Conservation (phyloP, 192 early-diverging fungal genomes). For the Coemansia reversa region DNA sequence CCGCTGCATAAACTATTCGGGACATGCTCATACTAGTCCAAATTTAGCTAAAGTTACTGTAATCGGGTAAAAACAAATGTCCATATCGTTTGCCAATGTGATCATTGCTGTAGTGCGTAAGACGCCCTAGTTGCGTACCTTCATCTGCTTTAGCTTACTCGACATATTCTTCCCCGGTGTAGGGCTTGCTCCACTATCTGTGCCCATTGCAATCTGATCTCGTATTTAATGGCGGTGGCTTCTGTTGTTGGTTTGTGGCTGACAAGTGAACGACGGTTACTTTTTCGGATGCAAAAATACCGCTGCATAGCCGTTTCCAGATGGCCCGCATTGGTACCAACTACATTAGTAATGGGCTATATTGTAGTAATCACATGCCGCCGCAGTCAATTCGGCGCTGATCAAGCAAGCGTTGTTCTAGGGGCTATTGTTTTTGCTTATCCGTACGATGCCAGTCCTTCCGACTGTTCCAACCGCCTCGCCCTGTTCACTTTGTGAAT, state of each 20-base stretch:
- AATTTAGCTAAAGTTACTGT: background rate
- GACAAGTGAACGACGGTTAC: background rate
- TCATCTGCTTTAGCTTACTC: conserved; percentile 30
- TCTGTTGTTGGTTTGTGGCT: background rate
- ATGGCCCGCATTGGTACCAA: background rate
- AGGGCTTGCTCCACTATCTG: background rate
- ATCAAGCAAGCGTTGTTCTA: background rate
- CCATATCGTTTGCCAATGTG: background rate
- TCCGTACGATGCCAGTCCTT: background rate
- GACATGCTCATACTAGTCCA: background rate
- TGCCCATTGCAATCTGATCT: conserved; percentile 7
- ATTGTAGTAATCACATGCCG: background rate
- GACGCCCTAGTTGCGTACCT: conserved; percentile 8
- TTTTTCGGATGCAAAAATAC: background rate
- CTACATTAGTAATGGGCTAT: background rate
- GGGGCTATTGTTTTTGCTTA: too few relatives aligned
- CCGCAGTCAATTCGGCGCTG: background rate
- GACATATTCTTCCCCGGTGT: conserved; percentile 17
- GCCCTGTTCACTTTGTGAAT: background rate
- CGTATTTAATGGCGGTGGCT: background rate
- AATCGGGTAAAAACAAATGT: background rate
- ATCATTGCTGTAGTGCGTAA: background rate
- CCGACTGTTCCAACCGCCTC: background rate
- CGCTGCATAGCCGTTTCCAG: background rate
- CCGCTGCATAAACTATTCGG: conserved; percentile 50